Conservation (phyloP, 2,329 filamentous ascomycete species). For the Curvularia sp. region DNA sequence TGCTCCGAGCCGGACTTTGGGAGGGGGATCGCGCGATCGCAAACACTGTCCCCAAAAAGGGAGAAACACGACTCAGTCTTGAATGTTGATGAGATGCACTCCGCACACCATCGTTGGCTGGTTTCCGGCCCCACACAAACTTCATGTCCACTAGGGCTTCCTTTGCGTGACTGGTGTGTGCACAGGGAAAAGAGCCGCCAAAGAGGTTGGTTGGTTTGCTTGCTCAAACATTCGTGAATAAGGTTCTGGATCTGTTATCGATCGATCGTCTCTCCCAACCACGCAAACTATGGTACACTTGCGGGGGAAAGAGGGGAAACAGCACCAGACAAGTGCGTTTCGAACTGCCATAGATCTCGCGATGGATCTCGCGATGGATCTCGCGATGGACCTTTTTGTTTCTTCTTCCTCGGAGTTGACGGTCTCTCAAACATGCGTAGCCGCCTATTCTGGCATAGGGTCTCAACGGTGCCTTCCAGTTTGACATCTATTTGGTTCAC, state of each 20-base stretch:
- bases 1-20: neutral
- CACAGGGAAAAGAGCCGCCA: neutral
- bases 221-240: neutral
- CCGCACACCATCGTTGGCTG: slow-evolving; percentile 1
- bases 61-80: neutral
- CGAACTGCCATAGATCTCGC: neutral
- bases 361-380: neutral
- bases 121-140: neutral
- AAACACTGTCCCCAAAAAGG: slow-evolving; percentile 1
- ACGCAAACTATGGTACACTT: neutral
- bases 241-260: slow-evolving; percentile 4
- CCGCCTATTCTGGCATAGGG: neutral
- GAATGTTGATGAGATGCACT: neutral
- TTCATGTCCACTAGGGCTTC: neutral
- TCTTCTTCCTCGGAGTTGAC: neutral
- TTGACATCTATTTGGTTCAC: neutral
- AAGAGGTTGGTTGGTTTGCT: neutral
- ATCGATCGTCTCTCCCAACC: neutral
- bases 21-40: slow-evolving; percentile 6
- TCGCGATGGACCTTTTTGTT: neutral
- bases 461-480: neutral
- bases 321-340: neutral
- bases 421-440: neutral
- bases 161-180: slow-evolving; percentile 7
- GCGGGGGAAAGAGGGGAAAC: neutral